Base-by-base conservation (phyloP, 805 yeast genomes). In the Zygosaccharomyces siamensis region DNA sequence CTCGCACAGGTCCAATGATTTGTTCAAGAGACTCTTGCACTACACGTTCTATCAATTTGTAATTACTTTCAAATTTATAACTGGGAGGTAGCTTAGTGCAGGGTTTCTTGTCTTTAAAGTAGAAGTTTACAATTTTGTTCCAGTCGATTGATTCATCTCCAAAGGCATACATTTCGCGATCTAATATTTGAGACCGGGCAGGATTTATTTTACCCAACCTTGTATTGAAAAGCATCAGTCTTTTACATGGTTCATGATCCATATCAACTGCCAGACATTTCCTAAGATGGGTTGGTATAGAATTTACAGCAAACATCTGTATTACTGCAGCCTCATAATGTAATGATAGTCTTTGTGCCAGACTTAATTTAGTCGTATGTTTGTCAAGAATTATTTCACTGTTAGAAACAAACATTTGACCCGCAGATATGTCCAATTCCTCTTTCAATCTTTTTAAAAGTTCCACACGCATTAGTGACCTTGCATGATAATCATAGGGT, bases 201-300 rank as follows among this genome's bases (percentile, higher is more conserved):
- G 68, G 48, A 63, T 70, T 51, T 38, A 61, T 39, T 58, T 61
- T 52, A 58, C 48, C 44, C 27, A 81, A 67, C 49, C 75, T 77
- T 27, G 78, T 71, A 48, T 70, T 70, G n/a, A 81, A 64, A 56
- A 83, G 78, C 8, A 86, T 77, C 27, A 76, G 59, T 14, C 61
- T 68, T 27, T 81, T 79, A 64, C 96, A 89, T 2, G 66, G 69
- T 24, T 69, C 68, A 54, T 75, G 77, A 53, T 88, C 97, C 65
- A 88, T 86, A 64, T 92, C 92, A 39, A 80, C 75, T 47, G 85
- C 81, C 43, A 92, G 69, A 63, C 97, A 89, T 53, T 77, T 81
- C 55, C 83, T 78, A 23, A 83, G 71, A 35, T 74, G 72, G 23
- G 73, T 72, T 12, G 78, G 78, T 50, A 75, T 79, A 36, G 80